Percentiles rank a stretch among this genome's conserved stretches.
Conservation (phyloP, 768 basidiomycete genomes). For the Naganishia kalamii region DNA sequence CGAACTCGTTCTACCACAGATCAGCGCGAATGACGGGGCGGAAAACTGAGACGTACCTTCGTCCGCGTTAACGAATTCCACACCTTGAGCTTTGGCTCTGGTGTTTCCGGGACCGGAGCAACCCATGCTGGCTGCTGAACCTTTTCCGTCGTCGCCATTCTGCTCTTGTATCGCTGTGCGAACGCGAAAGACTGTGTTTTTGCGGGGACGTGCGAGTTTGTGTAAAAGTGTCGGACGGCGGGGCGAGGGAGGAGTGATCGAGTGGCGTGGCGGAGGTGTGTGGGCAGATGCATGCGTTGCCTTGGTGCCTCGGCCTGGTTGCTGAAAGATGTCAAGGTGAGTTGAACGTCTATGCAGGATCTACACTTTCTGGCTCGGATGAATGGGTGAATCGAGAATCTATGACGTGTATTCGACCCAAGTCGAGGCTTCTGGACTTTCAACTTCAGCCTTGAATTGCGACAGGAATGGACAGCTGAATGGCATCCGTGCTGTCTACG, state of each 20-base stretch:
- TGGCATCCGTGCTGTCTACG: too few species aligned
- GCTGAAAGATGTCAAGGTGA: neutral
- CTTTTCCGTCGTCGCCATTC: constrained; percentile 19
- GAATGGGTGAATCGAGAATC: neutral
- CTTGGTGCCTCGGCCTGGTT: neutral
- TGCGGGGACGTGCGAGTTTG: too few species aligned
- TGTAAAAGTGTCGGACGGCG: neutral
- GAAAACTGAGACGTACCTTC: constrained; percentile 57
- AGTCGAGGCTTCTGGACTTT: too few species aligned
- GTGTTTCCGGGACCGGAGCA: constrained; percentile 55
- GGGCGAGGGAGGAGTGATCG: neutral
- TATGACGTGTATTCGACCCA: neutral
- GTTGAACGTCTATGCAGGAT: neutral
- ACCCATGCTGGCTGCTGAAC: constrained; percentile 53
- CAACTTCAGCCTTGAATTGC: neutral
- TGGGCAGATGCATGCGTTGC: neutral
- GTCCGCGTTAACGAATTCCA: constrained; percentile 88
- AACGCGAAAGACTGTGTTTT: too few species aligned
- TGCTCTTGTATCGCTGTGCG: too few species aligned
- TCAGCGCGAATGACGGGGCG: neutral
- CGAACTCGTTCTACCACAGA: constrained; percentile 62
- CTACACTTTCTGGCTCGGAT: neutral
- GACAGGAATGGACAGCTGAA: too few species aligned
- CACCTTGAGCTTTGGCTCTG: constrained; percentile 54
- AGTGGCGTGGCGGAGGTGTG: too few species aligned